A percentile compares a stretch with the other conserved stretches of the same genome.
phyloP scores from a whole-genome alignment of 768 basidiomycete species.

The Pholiota microspora region DNA sequence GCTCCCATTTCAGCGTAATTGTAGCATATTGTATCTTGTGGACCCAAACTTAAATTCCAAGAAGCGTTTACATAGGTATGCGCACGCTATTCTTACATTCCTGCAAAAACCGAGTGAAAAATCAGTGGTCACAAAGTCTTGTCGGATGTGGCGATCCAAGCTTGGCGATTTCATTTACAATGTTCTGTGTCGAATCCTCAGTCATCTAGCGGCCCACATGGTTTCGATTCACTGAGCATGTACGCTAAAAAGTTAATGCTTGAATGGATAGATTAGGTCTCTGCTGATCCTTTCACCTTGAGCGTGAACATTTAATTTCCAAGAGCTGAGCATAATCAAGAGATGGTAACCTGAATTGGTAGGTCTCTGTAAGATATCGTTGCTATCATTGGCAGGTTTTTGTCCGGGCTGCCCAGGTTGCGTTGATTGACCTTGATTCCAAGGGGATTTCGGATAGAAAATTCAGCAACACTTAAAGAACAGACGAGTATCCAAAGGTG shows the following conservation, averaged over 20 bases:
- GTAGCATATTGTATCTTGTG: conserved; percentile 22
- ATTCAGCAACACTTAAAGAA: neutral
- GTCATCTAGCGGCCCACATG: neutral
- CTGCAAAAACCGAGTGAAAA: too few species aligned
- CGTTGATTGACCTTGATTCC: conserved; percentile 7
- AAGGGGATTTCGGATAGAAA: conserved; percentile 20
- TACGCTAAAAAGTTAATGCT: neutral
- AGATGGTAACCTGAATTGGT: conserved; percentile 4
- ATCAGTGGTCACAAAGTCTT: too few species aligned
- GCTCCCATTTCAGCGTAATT: conserved; percentile 8
- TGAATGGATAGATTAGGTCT: neutral
- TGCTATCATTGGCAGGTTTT: conserved; percentile 14
- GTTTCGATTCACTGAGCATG: neutral
- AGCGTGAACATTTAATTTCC: neutral
- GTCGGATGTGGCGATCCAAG: neutral
- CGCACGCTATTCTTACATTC: too few species aligned
- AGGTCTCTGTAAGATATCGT: conserved; percentile 15
- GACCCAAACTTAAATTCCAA: conserved; percentile 20
- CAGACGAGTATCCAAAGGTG: conserved; percentile 13
- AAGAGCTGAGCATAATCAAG: neutral
- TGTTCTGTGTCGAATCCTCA: neutral
- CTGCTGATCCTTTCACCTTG: neutral
- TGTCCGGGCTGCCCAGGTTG: conserved; percentile 17
- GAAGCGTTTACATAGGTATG: conserved; percentile 2
- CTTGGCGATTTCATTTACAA: neutral